Evolutionary conservation across 495 filamentous ascomycete species (phyloP).

Genomic region (Monascus purpureus): DNA sequence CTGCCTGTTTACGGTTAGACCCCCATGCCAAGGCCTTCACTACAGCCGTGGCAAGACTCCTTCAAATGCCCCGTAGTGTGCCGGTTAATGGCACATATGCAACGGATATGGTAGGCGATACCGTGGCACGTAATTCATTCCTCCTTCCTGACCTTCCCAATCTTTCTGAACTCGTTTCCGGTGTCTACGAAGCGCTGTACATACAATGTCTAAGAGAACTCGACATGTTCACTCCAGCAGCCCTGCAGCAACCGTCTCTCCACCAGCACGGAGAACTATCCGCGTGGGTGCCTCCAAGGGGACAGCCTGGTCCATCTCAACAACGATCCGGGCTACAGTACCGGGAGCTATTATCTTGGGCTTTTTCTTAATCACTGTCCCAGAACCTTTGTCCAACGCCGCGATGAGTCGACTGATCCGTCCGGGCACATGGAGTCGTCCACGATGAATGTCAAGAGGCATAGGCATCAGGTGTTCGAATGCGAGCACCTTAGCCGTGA

Average conservation of each 20-base stretch:
- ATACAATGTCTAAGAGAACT: too few species aligned
- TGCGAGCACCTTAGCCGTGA: slow-evolving; percentile 71
- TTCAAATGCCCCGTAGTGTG: slow-evolving; percentile 8
- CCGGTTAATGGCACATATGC: slow-evolving; percentile 5
- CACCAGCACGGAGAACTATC: slow-evolving; percentile 67
- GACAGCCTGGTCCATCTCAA: slow-evolving; percentile 61
- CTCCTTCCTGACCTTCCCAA: slow-evolving; percentile 55
- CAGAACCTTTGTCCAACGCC: slow-evolving; percentile 60
- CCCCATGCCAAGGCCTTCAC: too few species aligned
- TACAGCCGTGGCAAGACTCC: too few species aligned
- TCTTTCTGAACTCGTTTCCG: slow-evolving; percentile 57
- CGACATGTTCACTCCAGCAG: slow-evolving; percentile 60
- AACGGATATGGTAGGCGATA: slow-evolving; percentile 19
- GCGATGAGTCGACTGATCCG: slow-evolving; percentile 56
- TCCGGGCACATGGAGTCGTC: slow-evolving; percentile 65
- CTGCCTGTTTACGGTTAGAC: too few species aligned
- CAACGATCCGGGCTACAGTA: slow-evolving; percentile 47
- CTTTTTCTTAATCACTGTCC: slow-evolving; percentile 60
- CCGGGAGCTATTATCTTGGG: slow-evolving; percentile 69
- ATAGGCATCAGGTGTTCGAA: slow-evolving; percentile 84
- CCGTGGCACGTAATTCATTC: slow-evolving; percentile 42
- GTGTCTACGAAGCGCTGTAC: slow-evolving; percentile 49
- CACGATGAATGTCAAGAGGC: slow-evolving; percentile 76
- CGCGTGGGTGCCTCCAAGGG: slow-evolving; percentile 66
- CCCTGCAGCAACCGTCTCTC: slow-evolving; percentile 76